Evolutionary conservation across 495 filamentous ascomycete species (phyloP).

Genomic region (Friedmanniomyces simplex): DNA sequence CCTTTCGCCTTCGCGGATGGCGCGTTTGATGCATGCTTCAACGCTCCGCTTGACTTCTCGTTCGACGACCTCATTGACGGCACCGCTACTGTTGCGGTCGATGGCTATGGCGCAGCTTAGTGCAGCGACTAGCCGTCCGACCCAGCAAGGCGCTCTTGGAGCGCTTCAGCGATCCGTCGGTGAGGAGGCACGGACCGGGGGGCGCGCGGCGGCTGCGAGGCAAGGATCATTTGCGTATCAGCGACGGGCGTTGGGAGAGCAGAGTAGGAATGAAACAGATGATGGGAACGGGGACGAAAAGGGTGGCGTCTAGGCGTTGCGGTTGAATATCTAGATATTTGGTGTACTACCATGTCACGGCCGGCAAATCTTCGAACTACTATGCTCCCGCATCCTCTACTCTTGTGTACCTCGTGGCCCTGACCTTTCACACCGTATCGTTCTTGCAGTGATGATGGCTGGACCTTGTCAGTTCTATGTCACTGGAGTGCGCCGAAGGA

Average conservation of each 20-base stretch:
- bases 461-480: no score
- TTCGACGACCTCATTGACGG: constrained; percentile 23
- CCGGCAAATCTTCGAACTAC: no score
- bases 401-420: no score
- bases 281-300: neutral
- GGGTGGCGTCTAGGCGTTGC: neutral
- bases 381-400: no score
- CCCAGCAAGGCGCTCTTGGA: constrained; percentile 5
- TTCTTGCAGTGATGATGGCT: no score
- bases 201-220: neutral
- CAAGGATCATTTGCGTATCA: neutral
- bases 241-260: constrained; percentile 8
- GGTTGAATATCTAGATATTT: no score
- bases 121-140: constrained; percentile 21
- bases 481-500: no score
- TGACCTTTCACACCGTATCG: no score
- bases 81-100: constrained; percentile 13
- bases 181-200: neutral
- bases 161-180: constrained; percentile 14
- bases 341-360: no score
- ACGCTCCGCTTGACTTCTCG: constrained; percentile 19
- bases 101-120: constrained; percentile 22
- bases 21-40: constrained; percentile 22
- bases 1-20: constrained; percentile 23
- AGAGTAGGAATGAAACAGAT: neutral